Base-by-base conservation (phyloP, 495 filamentous ascomycete species). In the Cladorrhinum samala region DNA sequence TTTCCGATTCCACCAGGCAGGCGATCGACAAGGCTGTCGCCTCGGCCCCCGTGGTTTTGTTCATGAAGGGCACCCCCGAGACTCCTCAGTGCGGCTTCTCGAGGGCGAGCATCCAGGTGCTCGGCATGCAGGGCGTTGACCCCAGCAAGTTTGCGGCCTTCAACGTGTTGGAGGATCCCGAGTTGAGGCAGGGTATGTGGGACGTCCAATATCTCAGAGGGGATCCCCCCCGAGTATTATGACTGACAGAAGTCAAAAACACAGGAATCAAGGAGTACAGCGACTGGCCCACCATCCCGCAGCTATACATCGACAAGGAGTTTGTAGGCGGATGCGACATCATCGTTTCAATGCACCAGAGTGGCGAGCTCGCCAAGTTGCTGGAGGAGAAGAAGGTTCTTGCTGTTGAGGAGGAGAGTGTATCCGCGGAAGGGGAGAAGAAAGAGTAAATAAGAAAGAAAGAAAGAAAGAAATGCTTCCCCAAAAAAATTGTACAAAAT, bases 41-140 rank as follows among this genome's bases (percentile, higher is more conserved):
- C 20, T 87, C 89, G 1, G 84, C 89, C 9, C 92, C 91, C 3
- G 92, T 98, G 0, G 93, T 98, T 14, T 79, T 98, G 21, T 98
- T 97, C 75, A 97, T 97, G 92, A 97, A 97, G 72, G 92, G 93
- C 47, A 96, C 93, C 2, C 93, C 93, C 38, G 93, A 96, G 70
- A 89, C 81, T 19, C 93, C 93, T n/a, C 92, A 98, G 67, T 98
- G 93, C 69, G 93, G 93, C 37, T 98, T 96, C 75, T 98, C 93
- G 47, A 80, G 91, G 62, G 92, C 93, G 20, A 92, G 83, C 65
- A 90, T 98, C 65, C 91, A 96, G 76, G 91, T 98, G 54, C 76
- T 98, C 21, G 88, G 92, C 25, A 66, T 95, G 67, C 93, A 98
- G 69, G 93, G 94, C 41, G 91, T 98, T 38, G 88, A 97, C 68